phyloP scores from a whole-genome alignment of 1,284 basidiomycete species.

The Moniliella sp. region DNA sequence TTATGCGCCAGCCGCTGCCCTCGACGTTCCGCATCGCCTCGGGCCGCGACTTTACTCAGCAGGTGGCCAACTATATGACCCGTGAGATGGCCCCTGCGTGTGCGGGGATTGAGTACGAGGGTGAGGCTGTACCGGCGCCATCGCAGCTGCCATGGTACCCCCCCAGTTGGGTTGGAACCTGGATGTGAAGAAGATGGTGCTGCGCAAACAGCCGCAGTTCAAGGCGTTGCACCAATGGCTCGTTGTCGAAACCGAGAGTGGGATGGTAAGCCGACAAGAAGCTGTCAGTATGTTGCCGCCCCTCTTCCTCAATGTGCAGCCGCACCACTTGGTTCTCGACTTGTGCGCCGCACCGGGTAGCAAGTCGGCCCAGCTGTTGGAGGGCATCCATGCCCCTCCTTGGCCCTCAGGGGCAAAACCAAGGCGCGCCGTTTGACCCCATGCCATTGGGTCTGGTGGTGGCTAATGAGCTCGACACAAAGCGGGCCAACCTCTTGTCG shows the following conservation, averaged over 20 bases:
- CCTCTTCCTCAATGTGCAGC: conserved; percentile 70
- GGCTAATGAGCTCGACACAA: conserved; percentile 77
- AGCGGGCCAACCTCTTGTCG: conserved; percentile 84
- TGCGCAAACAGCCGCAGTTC: conserved; percentile 78
- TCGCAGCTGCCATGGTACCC: neutral
- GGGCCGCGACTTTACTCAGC: conserved; percentile 20
- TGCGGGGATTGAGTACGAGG: conserved; percentile 56
- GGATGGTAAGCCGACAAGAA: conserved; percentile 86
- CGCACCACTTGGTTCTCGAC: conserved; percentile 44
- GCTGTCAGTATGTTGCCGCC: conserved; percentile 97
- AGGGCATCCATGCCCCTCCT: conserved; percentile 52
- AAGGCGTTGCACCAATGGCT: conserved; percentile 88
- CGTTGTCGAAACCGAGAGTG: conserved; percentile 80
- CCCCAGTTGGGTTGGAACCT: conserved; percentile 71
- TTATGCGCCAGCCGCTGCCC: conserved; percentile 54
- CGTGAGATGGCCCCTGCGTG: conserved; percentile 53
- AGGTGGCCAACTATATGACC: conserved; percentile 23
- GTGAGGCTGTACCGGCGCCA: conserved; percentile 34
- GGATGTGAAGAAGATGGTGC: conserved; percentile 66
- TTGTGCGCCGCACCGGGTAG: conserved; percentile 99
- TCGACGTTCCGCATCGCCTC: conserved; percentile 75
- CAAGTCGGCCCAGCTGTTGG: conserved; percentile 80
- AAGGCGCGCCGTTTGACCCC: conserved; percentile 17
- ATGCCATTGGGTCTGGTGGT: conserved; percentile 48
- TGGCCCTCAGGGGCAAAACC: conserved; percentile 3